Base-by-base conservation (phyloP, 140 eudicot species). In the Cichorium intybus region DNA sequence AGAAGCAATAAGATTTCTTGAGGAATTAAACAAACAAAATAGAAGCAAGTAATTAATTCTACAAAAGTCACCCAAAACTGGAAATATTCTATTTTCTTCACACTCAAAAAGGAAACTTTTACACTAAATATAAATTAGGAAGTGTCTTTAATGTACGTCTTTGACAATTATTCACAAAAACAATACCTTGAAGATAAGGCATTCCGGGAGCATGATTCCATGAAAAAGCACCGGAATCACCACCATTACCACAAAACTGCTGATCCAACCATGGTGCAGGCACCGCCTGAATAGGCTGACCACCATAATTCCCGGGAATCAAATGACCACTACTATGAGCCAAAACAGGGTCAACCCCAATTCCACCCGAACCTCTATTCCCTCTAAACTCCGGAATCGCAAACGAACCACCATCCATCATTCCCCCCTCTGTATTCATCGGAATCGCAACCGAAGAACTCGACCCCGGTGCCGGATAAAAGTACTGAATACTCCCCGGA, bases 181-280 rank as follows among this genome's bases (percentile, higher is more conserved):
- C 34, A 56, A 56, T 81, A 87, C 96, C 93, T 49, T 79, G 93
- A 33, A 81, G 65, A 79, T 75, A 85, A 9, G 85, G 83, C 65
- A 82, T 21, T 50, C 66, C 50, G 14, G 82, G 82, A 54, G 82
- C 75, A 64, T 76, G 87, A 72, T 78, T 85, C 94, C 96, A 88
- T 5, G 83, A 28, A 60, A 77, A 71, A 22, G 77, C 58, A 61
- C 79, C 71, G 10, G 37, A 60, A 54, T 82, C 95, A 62, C 88
- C 73, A 62, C 73, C 73, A 73, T 74, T 74, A 34, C 75, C 80
- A 29, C 70, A 60, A 75, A 67, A 75, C 20, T 76, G 95, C 73
- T 78, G 82, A 53, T 82, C 86, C 80, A 82, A 59, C 97, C 96
- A 92, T 56, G 92, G 91, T 24, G 73, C 43, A 14, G 84, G 72